These are phyloP conservation scores for Amaranthus tricolor DNA, from an alignment of 179 eudicot genomes.

Conservation along the genomic window DNA sequence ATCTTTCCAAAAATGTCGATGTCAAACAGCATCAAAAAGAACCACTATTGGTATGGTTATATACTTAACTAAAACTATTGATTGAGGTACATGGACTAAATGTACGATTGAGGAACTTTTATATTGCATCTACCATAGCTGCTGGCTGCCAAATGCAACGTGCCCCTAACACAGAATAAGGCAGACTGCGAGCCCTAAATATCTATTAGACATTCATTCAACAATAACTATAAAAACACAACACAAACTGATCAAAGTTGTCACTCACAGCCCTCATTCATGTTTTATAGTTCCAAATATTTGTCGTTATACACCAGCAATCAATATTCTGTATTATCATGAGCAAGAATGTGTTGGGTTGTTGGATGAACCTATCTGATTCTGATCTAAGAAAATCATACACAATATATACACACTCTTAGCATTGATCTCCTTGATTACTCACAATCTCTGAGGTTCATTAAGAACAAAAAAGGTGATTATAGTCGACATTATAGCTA, in stretches of 20 bases:
- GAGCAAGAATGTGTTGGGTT: not conserved
- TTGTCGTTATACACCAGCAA: not conserved
- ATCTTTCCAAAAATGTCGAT: not conserved
- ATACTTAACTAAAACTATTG: not conserved
- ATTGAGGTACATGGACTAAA: not conserved
- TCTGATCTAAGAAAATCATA: too few species aligned
- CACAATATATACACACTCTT: not conserved
- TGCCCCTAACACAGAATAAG: not conserved
- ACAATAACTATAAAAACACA: not conserved
- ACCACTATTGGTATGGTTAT: not conserved
- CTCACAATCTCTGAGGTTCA: too few species aligned
- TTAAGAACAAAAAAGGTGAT: too few species aligned
- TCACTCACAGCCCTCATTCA: not conserved
- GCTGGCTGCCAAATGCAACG: not conserved
- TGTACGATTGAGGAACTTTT: not conserved
- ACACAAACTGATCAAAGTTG: not conserved
- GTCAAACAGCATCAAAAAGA: not conserved
- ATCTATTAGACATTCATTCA: not conserved
- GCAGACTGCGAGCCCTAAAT: not conserved
- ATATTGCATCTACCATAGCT: not conserved
- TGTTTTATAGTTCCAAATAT: not conserved
- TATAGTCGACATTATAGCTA: not conserved
- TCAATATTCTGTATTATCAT: not conserved
- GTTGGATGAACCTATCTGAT: too few species aligned
- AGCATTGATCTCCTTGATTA: conserved; percentile 1